Percentiles rank a stretch among this genome's conserved stretches.
These are phyloP conservation scores for Sphagnum magellanicum DNA, from an alignment of 228 moss, liverwort and hornwort species.

Conservation along the genomic window DNA sequence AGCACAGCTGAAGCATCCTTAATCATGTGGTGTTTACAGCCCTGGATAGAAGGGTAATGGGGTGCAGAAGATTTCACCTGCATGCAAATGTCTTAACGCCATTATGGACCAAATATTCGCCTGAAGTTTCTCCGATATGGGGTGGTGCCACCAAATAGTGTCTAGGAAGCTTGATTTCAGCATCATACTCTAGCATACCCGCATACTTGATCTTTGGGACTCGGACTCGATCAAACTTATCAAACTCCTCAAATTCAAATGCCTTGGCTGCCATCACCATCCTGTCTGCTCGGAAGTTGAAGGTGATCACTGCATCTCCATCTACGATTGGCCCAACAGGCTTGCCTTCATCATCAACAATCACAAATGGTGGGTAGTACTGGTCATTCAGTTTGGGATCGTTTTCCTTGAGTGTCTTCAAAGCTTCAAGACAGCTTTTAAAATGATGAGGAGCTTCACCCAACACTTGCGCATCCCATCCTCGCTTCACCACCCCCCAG, in stretches of 20 bases:
- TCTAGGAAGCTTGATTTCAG: slow-evolving; percentile 66
- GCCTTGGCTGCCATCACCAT: slow-evolving; percentile 75
- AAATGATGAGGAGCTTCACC: slow-evolving; percentile 74
- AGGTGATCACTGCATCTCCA: slow-evolving; percentile 76
- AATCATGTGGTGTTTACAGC: no score
- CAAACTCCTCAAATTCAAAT: slow-evolving; percentile 56
- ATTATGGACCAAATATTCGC: slow-evolving; percentile 72
- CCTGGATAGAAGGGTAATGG: no score
- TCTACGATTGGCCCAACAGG: slow-evolving; percentile 66
- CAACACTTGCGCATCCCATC: slow-evolving; percentile 76
- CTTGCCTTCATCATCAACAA: slow-evolving; percentile 49
- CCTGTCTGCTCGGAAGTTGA: slow-evolving; percentile 81
- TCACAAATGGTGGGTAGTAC: slow-evolving; percentile 75
- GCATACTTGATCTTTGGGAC: slow-evolving; percentile 65
- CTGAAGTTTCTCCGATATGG: slow-evolving; percentile 59
- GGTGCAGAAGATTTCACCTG: slow-evolving; percentile 33
- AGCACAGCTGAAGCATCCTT: no score
- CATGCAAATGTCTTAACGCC: slow-evolving; percentile 72
- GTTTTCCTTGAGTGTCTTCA: slow-evolving; percentile 59
- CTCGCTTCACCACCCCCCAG: slow-evolving; percentile 72
- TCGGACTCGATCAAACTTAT: slow-evolving; percentile 71
- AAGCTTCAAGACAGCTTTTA: slow-evolving; percentile 57
- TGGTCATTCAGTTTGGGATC: slow-evolving; percentile 66
- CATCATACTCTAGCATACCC: slow-evolving; percentile 83
- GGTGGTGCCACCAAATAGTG: slow-evolving; percentile 73